Evolutionary conservation across 192 early-diverging fungal species (phyloP).

Genomic region (Umbelopsis sp.): DNA sequence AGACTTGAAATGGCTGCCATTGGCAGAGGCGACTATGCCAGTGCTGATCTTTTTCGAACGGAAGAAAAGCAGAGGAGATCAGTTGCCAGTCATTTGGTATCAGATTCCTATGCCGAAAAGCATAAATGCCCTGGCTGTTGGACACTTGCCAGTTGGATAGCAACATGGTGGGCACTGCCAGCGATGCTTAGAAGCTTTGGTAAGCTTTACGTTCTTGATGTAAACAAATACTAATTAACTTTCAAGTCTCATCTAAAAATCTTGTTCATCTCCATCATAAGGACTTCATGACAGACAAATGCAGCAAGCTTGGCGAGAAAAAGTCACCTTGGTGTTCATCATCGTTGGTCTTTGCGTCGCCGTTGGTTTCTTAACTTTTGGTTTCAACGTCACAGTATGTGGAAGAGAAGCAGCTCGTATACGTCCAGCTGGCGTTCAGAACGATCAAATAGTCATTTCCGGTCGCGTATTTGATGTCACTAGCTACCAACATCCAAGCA

Average conservation of each 20-base stretch:
- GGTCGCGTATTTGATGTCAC: constrained; percentile 68
- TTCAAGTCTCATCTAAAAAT: background rate
- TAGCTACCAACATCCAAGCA: constrained; percentile 54
- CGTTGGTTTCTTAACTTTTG: constrained; percentile 87
- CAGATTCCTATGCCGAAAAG: background rate
- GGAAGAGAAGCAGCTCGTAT: constrained; percentile 49
- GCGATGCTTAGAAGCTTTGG: constrained; percentile 26
- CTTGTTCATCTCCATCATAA: constrained; percentile 2
- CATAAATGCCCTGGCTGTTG: constrained; percentile 17
- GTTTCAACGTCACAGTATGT: constrained; percentile 72
- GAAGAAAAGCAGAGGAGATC: constrained; percentile 9
- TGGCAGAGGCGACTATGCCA: background rate
- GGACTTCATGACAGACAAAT: constrained; percentile 45
- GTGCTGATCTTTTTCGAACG: background rate
- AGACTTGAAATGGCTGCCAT: constrained; percentile 11
- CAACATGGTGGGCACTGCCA: constrained; percentile 31
- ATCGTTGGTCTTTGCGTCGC: constrained; percentile 71
- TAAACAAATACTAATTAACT: background rate
- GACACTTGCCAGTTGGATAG: constrained; percentile 27
- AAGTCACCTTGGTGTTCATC: constrained; percentile 83
- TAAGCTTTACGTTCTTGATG: background rate
- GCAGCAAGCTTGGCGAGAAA: constrained; percentile 89
- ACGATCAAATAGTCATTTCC: constrained; percentile 59
- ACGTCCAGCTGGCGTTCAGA: constrained; percentile 50
- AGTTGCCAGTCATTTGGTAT: background rate